phyloP scores from a whole-genome alignment of 1,139 yeast species.

The Candida tropicalis region DNA sequence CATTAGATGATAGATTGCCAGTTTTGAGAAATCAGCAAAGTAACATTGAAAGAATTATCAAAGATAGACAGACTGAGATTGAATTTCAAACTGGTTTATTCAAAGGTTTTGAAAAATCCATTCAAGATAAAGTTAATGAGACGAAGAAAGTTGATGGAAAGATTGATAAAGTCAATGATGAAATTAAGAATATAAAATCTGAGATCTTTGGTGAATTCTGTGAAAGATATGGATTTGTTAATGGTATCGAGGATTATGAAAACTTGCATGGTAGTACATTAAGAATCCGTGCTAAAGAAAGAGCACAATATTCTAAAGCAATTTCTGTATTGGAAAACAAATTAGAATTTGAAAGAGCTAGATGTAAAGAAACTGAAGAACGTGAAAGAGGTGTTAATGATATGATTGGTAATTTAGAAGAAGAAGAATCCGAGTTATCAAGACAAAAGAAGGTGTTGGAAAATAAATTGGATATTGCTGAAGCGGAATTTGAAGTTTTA shows the following conservation, averaged over 20 bases:
- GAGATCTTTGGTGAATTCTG: constrained; percentile 59
- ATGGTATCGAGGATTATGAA: constrained; percentile 68
- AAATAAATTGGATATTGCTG: constrained; percentile 43
- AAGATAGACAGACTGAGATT: constrained; percentile 59
- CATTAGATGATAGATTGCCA: constrained; percentile 58
- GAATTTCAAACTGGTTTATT: constrained; percentile 43
- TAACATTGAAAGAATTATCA: constrained; percentile 52
- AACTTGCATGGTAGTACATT: constrained; percentile 61
- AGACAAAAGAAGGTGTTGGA: constrained; percentile 36
- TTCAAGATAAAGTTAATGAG: constrained; percentile 23
- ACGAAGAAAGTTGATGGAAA: constrained; percentile 33
- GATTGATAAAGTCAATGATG: constrained; percentile 23
- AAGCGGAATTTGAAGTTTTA: constrained; percentile 52
- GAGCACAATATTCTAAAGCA: constrained; percentile 61
- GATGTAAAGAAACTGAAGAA: constrained; percentile 49
- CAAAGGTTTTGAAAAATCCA: constrained; percentile 22
- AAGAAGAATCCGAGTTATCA: constrained; percentile 30
- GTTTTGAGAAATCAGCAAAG: constrained; percentile 52
- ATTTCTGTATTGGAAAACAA: constrained; percentile 64
- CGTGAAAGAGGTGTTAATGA: constrained; percentile 44
- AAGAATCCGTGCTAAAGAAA: constrained; percentile 64
- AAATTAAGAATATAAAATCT: constrained; percentile 43
- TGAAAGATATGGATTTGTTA: constrained; percentile 48
- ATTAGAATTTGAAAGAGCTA: constrained; percentile 62
- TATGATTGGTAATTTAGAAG: constrained; percentile 36